phyloP scores from a whole-genome alignment of 495 filamentous ascomycete species.

The Talaromyces liani region DNA sequence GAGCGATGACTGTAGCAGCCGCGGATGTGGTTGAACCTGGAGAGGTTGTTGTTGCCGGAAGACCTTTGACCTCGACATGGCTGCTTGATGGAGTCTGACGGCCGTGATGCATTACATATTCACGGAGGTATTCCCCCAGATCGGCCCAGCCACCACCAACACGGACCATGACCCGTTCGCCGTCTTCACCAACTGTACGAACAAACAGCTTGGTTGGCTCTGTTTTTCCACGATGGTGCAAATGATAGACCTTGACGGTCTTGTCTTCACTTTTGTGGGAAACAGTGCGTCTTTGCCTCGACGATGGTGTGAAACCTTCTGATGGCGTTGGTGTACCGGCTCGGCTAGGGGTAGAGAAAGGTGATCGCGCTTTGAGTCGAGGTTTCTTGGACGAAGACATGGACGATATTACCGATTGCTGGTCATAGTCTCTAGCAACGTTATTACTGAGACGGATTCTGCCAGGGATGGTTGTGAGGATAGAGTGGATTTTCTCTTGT shows the following conservation, averaged over 20 bases:
- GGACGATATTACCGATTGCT: conserved; percentile 29
- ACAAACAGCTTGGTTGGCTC: conserved; percentile 90
- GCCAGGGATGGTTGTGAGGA: conserved; percentile 72
- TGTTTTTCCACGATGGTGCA: conserved; percentile 74
- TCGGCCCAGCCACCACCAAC: conserved; percentile 97
- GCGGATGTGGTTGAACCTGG: conserved; percentile 19
- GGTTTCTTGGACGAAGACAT: conserved; percentile 26
- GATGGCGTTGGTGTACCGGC: conserved; percentile 55
- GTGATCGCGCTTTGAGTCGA: conserved; percentile 29
- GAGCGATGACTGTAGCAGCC: conserved; percentile 16
- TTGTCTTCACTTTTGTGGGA: conserved; percentile 33
- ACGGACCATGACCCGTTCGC: conserved; percentile 95
- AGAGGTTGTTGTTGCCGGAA: conserved; percentile 24
- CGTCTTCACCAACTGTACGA: conserved; percentile 77
- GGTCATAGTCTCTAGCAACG: conserved; percentile 27
- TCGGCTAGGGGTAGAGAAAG: conserved; percentile 26
- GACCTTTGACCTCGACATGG: conserved; percentile 35
- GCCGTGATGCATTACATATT: conserved; percentile 87
- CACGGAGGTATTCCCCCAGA: conserved; percentile 85
- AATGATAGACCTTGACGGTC: conserved; percentile 86
- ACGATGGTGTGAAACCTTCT: conserved; percentile 56
- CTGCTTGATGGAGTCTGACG: conserved; percentile 27
- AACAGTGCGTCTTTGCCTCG: conserved; percentile 28
- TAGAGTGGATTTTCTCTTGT: conserved; percentile 77
- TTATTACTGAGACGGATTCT: conserved; percentile 64